Conservation (phyloP, 2,329 filamentous ascomycete species). For the Coniochaeta sp. region DNA sequence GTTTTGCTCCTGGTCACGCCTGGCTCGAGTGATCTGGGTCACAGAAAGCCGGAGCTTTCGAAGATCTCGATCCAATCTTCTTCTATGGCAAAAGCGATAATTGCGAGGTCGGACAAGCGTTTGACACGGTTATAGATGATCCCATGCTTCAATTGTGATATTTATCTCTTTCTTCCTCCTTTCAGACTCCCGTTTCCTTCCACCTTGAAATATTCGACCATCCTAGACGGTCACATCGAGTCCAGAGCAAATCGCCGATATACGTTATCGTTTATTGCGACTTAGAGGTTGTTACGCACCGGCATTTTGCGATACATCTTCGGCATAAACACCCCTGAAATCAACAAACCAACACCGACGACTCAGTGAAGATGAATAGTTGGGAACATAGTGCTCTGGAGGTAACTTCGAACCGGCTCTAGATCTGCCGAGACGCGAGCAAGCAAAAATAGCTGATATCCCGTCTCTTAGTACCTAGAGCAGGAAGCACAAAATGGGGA, state of each 20-base stretch:
- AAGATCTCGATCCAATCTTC: background rate
- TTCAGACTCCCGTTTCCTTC: background rate
- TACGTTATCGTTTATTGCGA: background rate
- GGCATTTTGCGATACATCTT: background rate
- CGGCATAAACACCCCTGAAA: background rate
- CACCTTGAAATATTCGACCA: background rate
- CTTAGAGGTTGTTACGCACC: background rate
- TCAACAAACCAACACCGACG: background rate
- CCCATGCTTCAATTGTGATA: background rate
- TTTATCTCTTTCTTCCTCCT: background rate
- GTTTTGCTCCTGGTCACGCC: background rate
- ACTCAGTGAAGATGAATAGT: background rate
- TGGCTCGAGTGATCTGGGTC: background rate
- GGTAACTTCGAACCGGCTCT: background rate
- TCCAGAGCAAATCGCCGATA: background rate
- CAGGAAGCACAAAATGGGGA: background rate
- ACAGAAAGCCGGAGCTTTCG: background rate
- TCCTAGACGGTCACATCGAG: background rate
- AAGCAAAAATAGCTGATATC: background rate
- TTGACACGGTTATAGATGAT: background rate
- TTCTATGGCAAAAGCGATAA: background rate
- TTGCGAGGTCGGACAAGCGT: slow-evolving; percentile 1
- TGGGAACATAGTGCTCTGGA: background rate
- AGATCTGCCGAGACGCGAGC: background rate
- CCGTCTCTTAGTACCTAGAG: background rate